Percentiles rank a stretch among this genome's conserved stretches.
These are phyloP conservation scores for Edhazardia aedis DNA, from an alignment of 371 early-diverging fungal species.

Conservation along the genomic window DNA sequence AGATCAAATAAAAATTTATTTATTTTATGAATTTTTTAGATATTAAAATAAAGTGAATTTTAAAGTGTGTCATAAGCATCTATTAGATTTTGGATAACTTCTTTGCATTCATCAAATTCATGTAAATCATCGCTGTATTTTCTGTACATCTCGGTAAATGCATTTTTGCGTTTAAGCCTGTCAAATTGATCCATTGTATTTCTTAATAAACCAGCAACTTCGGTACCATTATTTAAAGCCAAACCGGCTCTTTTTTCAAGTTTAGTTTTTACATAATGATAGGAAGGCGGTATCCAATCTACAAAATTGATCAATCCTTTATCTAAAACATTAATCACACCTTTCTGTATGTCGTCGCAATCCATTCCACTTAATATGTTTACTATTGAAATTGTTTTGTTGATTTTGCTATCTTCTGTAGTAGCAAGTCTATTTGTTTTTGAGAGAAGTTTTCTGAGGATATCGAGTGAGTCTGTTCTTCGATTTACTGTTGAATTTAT, in stretches of 20 bases:
- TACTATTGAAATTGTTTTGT: slow-evolving; percentile 51
- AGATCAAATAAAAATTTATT: no score
- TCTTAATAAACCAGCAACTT: slow-evolving; percentile 66
- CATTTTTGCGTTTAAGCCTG: slow-evolving; percentile 72
- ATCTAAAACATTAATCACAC: slow-evolving; percentile 22
- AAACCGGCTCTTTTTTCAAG: slow-evolving; percentile 1
- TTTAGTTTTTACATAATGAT: slow-evolving; percentile 10
- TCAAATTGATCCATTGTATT: slow-evolving; percentile 84
- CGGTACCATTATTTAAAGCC: slow-evolving; percentile 53
- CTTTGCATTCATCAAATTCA: background rate
- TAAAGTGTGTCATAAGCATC: no score
- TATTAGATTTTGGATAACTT: background rate
- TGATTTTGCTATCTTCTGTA: slow-evolving; percentile 26
- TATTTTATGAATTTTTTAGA: no score
- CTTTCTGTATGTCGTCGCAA: slow-evolving; percentile 28
- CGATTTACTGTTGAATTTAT: slow-evolving; percentile 43
- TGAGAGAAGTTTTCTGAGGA: slow-evolving; percentile 42
- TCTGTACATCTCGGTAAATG: slow-evolving; percentile 86
- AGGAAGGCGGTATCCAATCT: slow-evolving; percentile 39
- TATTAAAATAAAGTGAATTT: no score
- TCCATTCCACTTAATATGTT: slow-evolving; percentile 52
- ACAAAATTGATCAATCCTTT: slow-evolving; percentile 32
- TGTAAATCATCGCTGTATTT: slow-evolving; percentile 32
- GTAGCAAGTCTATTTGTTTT: slow-evolving; percentile 32
- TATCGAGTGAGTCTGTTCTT: slow-evolving; percentile 31